Conservation (phyloP, 805 yeast species). For the Candida quercuum region DNA sequence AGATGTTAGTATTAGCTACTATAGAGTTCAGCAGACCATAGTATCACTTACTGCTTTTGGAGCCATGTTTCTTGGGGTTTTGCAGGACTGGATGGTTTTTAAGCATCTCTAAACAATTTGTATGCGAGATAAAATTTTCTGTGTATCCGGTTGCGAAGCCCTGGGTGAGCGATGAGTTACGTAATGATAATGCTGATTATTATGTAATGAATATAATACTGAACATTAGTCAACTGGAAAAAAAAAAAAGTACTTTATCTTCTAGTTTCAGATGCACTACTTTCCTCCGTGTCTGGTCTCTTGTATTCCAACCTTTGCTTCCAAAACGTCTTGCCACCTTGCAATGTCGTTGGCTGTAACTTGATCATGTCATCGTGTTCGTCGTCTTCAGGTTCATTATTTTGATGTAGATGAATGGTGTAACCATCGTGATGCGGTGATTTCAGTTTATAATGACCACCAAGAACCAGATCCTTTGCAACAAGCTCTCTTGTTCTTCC, state of each 20-base stretch:
- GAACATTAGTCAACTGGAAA: too few species aligned
- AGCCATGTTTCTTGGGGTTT: not conserved
- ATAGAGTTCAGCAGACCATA: not conserved
- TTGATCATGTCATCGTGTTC: constrained; percentile 18
- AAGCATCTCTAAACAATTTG: too few species aligned
- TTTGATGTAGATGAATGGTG: not conserved
- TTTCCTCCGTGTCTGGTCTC: not conserved
- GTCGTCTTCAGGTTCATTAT: constrained; percentile 17
- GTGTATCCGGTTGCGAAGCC: not conserved
- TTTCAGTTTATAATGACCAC: constrained; percentile 37
- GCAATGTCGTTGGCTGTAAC: constrained; percentile 23
- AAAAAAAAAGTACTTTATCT: too few species aligned
- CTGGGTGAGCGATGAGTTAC: not conserved
- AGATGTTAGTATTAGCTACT: not conserved
- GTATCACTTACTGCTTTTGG: constrained; percentile 1
- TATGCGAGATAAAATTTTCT: constrained; percentile 1
- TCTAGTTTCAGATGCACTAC: not conserved
- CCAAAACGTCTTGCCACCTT: constrained; percentile 21
- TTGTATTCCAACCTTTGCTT: constrained; percentile 14
- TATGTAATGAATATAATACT: too few species aligned
- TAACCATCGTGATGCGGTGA: constrained; percentile 1
- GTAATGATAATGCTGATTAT: not conserved
- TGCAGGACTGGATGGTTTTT: not conserved
- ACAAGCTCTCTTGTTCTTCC: constrained; percentile 75
- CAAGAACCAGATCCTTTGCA: constrained; percentile 59